Evolutionary conservation across 139 green algal species (phyloP), one percentile per base, ranked within the genome.

Genomic region (Coelastrella sp.): DNA sequence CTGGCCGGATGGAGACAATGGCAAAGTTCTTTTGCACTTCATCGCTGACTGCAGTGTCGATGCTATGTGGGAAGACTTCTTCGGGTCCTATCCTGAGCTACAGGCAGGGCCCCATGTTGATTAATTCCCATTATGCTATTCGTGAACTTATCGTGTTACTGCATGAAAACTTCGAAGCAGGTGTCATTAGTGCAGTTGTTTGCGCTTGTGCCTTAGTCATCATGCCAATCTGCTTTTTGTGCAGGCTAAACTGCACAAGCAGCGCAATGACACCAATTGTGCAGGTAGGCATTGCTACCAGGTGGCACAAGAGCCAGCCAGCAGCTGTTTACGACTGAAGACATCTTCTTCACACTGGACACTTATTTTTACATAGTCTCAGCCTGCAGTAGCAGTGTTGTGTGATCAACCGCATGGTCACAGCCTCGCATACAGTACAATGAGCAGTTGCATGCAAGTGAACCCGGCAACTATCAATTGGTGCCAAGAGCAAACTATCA

Each of bases 211-310:
- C 35, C 35, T 49, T 49, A 49, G 35, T 49, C 35, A 49, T 49
- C 35, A 49, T 49, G 35, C 35, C 35, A 49, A 49, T 49, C 35
- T 49, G 35, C 35, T 49, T 68, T 68, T 19, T 49, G 6, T 80
- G 78, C 87, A 87, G 79, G 88, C 88, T 11, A 91, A 82, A 66
- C 88, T 87, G 8, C 88, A 91, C 27, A 87, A 88, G 57, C 60
- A 82, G 79, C 78, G 79, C 27, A 82, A 87, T 58, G 79, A 91
- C 49, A 86, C 24, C 76, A 90, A 90, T 59, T 88, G 84, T 59
- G 84, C 61, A 85, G 79, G 79, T 85, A 70, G 8, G 68, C 24
- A 27, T 49, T 49, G 35, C 35, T 49, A 49, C 35, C 35, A 49
- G 35, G 35, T 49, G 35, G 35, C 35, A 49, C 35, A 49, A 49